These are phyloP conservation scores for Drosera capensis DNA, from an alignment of 148 eudicot species.

Conservation along the genomic window DNA sequence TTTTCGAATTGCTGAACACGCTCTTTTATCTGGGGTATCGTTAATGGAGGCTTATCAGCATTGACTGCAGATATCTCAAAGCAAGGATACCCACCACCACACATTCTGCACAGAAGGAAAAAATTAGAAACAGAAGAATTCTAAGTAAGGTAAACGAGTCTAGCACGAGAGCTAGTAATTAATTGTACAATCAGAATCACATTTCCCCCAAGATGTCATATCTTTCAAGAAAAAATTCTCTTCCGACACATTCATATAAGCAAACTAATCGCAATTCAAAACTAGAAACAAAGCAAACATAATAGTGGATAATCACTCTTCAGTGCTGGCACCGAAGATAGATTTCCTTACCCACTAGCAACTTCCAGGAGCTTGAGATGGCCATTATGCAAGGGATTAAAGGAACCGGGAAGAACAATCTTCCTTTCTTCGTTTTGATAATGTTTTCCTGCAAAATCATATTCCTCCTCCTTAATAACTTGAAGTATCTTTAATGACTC, in stretches of 20 bases:
- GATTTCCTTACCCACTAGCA: slow-evolving; percentile 45
- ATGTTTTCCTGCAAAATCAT: slow-evolving; percentile 35
- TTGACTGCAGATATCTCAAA: slow-evolving; percentile 90
- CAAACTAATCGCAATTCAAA: too few species aligned
- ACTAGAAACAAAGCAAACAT: too few species aligned
- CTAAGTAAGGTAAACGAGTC: not conserved
- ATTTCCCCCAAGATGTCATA: too few species aligned
- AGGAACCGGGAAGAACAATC: slow-evolving; percentile 79
- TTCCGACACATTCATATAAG: too few species aligned
- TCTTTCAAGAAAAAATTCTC: too few species aligned
- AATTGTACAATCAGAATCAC: too few species aligned
- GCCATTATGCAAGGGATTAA: slow-evolving; percentile 91
- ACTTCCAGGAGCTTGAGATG: slow-evolving; percentile 85
- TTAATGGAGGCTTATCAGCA: slow-evolving; percentile 93
- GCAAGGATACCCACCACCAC: slow-evolving; percentile 73
- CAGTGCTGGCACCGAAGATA: not conserved
- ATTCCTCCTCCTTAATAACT: slow-evolving; percentile 7
- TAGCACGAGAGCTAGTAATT: too few species aligned
- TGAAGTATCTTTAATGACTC: slow-evolving; percentile 2
- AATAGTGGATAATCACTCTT: not conserved
- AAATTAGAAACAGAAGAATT: not conserved
- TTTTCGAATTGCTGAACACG: slow-evolving; percentile 84
- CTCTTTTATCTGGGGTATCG: slow-evolving; percentile 66
- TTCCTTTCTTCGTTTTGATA: slow-evolving; percentile 43
- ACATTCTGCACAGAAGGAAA: slow-evolving; percentile 38